Base-by-base conservation (phyloP, 352 stramenopile genomes). In the Pythium pectinolyticum region DNA sequence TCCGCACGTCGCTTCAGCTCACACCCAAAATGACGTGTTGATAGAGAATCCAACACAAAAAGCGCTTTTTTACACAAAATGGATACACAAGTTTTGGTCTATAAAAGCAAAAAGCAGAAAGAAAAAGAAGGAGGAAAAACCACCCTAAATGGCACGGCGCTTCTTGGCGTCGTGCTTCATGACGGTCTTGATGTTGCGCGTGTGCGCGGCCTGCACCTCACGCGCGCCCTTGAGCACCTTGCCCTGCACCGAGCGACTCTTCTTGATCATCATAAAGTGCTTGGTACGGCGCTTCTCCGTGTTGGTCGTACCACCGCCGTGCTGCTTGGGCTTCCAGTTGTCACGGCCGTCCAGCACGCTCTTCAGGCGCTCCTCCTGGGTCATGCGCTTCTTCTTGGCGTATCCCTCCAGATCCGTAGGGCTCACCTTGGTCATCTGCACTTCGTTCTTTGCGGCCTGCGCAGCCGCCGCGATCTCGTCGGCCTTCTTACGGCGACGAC, bases 231-330 rank as follows among this genome's bases (percentile, higher is more conserved):
- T 78, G 43, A 94, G 84, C 56, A 96, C 82, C 77, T 97, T 96
- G 63, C 67, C 76, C 73, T 97, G 89, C 56, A 98, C 92, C 30
- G 80, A 73, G 56, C 86, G 86, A 67, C 92, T 97, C 73, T 98
- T 98, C 69, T 98, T 98, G 48, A 98, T 91, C 97, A 99, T 99
- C 66, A 97, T 86, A 58, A 98, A 99, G 74, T 98, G 98, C 84
- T 99, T 99, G 12, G 94, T 88, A 49, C 96, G 86, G 65, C 90
- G 89, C 82, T 99, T 99, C 78, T 99, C 97, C 55, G 85, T 97
- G 78, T 99, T 99, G 35, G 96, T 99, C 25, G 93, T 98, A 69
- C 97, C 97, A 57, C 96, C 96, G 63, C 95, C 89, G 55, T 86
- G 90, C 52, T 89, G 73, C 67, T 97, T 98, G 61, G 89, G 72